Evolutionary conservation across 805 yeast genomes (phyloP).

Genomic region (Lipomyces sp.): DNA sequence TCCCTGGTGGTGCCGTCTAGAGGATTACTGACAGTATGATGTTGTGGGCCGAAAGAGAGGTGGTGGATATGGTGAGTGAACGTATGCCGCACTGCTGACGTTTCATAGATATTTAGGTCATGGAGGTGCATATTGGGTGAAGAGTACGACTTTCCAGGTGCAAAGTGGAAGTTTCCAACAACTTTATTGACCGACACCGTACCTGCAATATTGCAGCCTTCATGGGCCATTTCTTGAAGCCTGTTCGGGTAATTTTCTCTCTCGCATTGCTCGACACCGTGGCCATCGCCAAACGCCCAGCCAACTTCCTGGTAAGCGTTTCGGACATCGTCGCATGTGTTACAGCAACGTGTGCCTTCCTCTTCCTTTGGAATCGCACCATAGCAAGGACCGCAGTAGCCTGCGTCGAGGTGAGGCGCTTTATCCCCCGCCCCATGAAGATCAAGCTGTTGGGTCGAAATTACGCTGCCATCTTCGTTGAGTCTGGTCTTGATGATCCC

Average conservation of each 20-base stretch:
- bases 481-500: slow-evolving; percentile 76
- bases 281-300: slow-evolving; percentile 93
- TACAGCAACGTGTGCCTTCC: slow-evolving; percentile 66
- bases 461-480: slow-evolving; percentile 55
- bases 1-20: slow-evolving; percentile 57
- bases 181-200: slow-evolving; percentile 79
- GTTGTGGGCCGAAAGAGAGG: slow-evolving; percentile 73
- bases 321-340: slow-evolving; percentile 80
- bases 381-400: slow-evolving; percentile 88
- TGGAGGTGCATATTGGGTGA: slow-evolving; percentile 70
- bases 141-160: slow-evolving; percentile 84
- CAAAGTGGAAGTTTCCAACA: slow-evolving; percentile 91
- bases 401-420: slow-evolving; percentile 45
- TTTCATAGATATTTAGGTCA: slow-evolving; percentile 72
- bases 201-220: slow-evolving; percentile 90
- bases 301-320: slow-evolving; percentile 73
- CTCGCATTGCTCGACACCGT: slow-evolving; percentile 87
- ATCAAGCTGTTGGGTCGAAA: slow-evolving; percentile 53
- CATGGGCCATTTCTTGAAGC: slow-evolving; percentile 62
- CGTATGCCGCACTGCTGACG: slow-evolving; percentile 61
- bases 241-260: slow-evolving; percentile 78
- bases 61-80: slow-evolving; percentile 81
- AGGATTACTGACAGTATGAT: slow-evolving; percentile 50
- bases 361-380: slow-evolving; percentile 73
- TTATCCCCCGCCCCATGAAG: slow-evolving; percentile 42